Evolutionary conservation across 371 early-diverging fungal genomes (phyloP).

Genomic region (Mucor sp.): DNA sequence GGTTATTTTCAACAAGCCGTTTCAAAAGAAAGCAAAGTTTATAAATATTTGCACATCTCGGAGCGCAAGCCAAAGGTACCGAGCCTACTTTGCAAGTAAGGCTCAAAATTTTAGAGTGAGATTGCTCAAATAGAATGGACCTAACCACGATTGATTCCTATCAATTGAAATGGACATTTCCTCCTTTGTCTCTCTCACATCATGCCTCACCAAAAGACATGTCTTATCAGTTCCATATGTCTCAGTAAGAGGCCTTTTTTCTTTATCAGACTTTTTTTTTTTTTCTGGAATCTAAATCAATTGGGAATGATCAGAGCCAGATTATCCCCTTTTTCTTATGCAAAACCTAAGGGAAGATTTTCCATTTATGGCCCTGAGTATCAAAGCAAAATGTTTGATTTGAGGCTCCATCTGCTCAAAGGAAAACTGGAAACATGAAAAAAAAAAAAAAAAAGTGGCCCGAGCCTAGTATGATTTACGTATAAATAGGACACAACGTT

Average conservation of each 20-base stretch:
- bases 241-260: neutral
- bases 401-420: neutral
- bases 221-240: neutral
- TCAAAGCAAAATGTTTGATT: neutral
- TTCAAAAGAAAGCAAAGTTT: neutral
- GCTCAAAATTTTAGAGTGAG: neutral
- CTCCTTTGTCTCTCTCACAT: too few relatives aligned
- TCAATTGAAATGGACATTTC: too few relatives aligned
- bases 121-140: neutral
- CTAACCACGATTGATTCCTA: neutral
- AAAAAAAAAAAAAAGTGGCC: constrained; percentile 5
- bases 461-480: constrained; percentile 7
- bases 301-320: neutral
- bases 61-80: neutral
- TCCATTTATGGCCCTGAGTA: constrained; percentile 6
- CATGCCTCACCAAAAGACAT: neutral
- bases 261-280: neutral
- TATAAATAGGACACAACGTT: neutral
- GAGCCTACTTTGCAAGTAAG: neutral
- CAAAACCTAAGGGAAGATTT: neutral
- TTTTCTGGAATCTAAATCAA: neutral
- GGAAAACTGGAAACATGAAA: neutral
- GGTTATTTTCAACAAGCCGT: neutral
- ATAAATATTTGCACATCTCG: neutral
- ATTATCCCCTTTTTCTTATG: constrained; percentile 2